Evolutionary conservation across 2,329 filamentous ascomycete genomes (phyloP), one percentile per base, ranked within the genome.

Genomic region (Daldinia sp.): DNA sequence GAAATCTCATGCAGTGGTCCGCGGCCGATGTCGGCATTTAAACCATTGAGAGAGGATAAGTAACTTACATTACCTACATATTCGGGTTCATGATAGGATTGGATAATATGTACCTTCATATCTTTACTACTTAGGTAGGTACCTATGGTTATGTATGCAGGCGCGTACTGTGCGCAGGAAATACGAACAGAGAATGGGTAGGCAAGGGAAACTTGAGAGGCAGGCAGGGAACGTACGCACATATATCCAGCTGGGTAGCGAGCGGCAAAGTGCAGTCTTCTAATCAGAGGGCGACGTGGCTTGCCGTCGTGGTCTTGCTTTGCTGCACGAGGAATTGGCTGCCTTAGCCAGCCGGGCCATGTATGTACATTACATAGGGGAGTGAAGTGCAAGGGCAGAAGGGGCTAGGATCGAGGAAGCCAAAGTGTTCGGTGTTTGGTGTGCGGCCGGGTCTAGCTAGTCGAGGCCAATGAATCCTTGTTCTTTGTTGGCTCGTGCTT

Each of bases 21-120:
- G 64, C 15, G 30, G 64, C 61, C 64, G 64, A 67, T 58, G 29
- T 64, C 64, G 64, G 64, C 61, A 49, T n/a, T 17, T 21, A 10
- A 43, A 47, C 15, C 3, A 10, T 32, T 9, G n/a, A 49, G 27
- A 32, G 37, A 37, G 43, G 56, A 58, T 52, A 58, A 51, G 43
- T 48, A 48, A n/a, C 25, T 10, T 47, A 27, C 41, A 2, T 29
- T 9, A 13, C 23, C 6, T 15, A 39, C n/a, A n/a, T n/a, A n/a
- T n/a, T n/a, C n/a, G 35, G 35, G 17, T 25, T 23, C 9, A 30
- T 2, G 43, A 6, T 13, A 29, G 21, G 21, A 13, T 6, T 23
- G 39, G 39, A 21, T 25, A 43, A 35, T 35, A n/a, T 35, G n/a
- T 25, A 19, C 34, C 34, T n/a, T n/a, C n/a, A n/a, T n/a, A n/a